These are phyloP conservation scores for Penicillium coprophilum DNA, from an alignment of 495 filamentous ascomycete genomes.

Conservation along the genomic window DNA sequence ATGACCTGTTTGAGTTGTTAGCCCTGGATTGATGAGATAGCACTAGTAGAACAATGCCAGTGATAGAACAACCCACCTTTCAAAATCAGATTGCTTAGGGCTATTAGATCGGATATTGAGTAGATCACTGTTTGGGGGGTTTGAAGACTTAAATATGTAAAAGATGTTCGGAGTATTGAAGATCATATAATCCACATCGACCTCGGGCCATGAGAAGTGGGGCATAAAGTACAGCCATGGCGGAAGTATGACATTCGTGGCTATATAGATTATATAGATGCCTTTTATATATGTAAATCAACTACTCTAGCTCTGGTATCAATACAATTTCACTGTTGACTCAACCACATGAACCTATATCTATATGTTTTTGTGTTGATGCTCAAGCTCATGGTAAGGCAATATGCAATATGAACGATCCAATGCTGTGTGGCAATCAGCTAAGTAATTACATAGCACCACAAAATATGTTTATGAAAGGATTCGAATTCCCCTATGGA, in stretches of 20 bases:
- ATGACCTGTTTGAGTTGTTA: neutral
- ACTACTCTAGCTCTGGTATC: neutral
- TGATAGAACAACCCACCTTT: neutral
- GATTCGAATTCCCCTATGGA: neutral
- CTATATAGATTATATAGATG: too few species aligned
- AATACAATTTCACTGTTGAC: neutral
- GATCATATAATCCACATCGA: conserved; percentile 14
- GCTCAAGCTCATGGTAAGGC: neutral
- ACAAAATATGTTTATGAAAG: neutral
- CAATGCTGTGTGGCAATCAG: neutral
- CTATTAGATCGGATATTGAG: neutral
- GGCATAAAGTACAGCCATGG: neutral
- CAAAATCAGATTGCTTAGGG: neutral
- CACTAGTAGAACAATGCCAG: neutral
- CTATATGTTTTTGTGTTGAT: neutral
- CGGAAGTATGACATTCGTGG: conserved; percentile 1
- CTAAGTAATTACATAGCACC: neutral
- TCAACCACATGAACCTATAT: neutral
- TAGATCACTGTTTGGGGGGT: too few species aligned
- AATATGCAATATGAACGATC: neutral
- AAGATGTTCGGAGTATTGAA: neutral
- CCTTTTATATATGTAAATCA: neutral
- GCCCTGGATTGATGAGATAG: neutral
- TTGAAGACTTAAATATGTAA: neutral
- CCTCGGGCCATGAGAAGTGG: conserved; percentile 15